Conservation (phyloP, 228 moss, liverwort and hornwort genomes). For the Sphagnum fallax region DNA sequence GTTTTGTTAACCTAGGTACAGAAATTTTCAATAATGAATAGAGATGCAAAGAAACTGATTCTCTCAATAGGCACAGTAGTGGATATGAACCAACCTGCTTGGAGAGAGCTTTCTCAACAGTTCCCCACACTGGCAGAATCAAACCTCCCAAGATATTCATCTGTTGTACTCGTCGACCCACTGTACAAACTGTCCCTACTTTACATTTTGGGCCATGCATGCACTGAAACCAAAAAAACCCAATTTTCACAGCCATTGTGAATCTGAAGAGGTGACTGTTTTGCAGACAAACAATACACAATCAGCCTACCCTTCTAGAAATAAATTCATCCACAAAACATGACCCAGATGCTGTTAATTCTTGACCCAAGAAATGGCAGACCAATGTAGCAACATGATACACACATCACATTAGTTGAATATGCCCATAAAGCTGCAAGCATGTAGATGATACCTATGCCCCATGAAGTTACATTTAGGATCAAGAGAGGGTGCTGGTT, state of each 20-base stretch:
- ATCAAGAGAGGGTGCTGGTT: slow-evolving; percentile 4
- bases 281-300: no score
- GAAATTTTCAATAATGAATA: no score
- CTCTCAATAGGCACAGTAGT: no score
- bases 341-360: no score
- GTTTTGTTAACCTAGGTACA: no score
- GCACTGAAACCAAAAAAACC: slow-evolving; percentile 37
- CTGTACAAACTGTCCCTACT: slow-evolving; percentile 70
- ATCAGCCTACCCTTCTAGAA: not conserved
- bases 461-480: not conserved
- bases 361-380: no score
- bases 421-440: not conserved
- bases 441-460: not conserved
- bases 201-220: slow-evolving; percentile 98
- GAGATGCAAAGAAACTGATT: no score
- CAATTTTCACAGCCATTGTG: not conserved
- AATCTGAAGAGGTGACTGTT: no score
- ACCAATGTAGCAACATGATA: no score
- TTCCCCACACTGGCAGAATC: slow-evolving; percentile 97
- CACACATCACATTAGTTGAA: no score
- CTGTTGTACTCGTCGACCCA: slow-evolving; percentile 86
- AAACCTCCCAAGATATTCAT: slow-evolving; percentile 93
- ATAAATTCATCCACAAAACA: no score
- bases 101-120: slow-evolving; percentile 90
- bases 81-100: slow-evolving; percentile 47